Base-by-base conservation (phyloP, 495 filamentous ascomycete genomes). In the Halenospora varia region DNA sequence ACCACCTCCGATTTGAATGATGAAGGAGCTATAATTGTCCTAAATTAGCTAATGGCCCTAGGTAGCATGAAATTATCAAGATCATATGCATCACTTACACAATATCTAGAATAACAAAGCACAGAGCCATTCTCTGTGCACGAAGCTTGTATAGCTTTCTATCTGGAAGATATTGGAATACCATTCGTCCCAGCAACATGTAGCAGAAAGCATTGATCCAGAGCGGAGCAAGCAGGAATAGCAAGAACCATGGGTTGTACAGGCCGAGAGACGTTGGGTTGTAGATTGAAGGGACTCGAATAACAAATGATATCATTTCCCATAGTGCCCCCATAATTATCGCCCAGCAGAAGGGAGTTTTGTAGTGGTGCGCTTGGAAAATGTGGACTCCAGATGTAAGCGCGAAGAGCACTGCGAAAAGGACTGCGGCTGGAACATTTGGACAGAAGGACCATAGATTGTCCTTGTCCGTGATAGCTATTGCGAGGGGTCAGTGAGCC, bases 201-300 rank as follows among this genome's bases (percentile, higher is more conserved):
- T 88, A 89, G 24, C 77, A 73, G 61, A 81, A 87, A 9, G 85
- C 85, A 46, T 88, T 86, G 59, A 85, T 76, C 77, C 80, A 68
- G 3, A 76, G 58, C 0, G 77, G 78, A 4, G 76, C 74, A 1
- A 77, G 62, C 6, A 79, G 51, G 45, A 77, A 68, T 44, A 79
- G 51, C 13, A 75, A 39, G 23, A 67, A 68, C 46, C 51, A 61
- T 10, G 45, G 48, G 10, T 61, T 67, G 24, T 65, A 68, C 29
- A 58, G 68, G 1, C 48, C 56, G 17, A 62, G 44, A 13, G 60
- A 60, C 26, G 73, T 72, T 44, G 76, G 76, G 55, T 78, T 58
- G 3, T 67, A 60, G 13, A 73, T 55, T 0, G 68, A 70, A 15
- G 74, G 20, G 4, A 64, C 60, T 29, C 71, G 68, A 3, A 68